Evolutionary conservation across 495 filamentous ascomycete genomes (phyloP), one percentile per base, ranked within the genome.

Genomic region (Hyphodiscus hymeniophilus): DNA sequence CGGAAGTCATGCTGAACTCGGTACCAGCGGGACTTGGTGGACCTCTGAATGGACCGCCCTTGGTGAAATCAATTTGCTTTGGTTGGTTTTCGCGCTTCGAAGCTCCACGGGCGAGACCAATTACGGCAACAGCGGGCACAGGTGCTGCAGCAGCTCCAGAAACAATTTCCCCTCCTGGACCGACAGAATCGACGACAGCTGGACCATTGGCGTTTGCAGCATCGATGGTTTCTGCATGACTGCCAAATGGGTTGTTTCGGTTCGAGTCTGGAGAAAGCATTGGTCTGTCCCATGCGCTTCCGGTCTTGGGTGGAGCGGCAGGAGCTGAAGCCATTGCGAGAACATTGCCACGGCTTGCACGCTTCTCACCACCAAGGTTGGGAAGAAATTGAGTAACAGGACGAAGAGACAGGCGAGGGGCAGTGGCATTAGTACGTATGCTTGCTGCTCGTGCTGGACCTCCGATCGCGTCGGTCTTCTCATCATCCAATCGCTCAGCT

Each of bases 341-440:
- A 36, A 64, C 64, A 42, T 68, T 68, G 24, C 68, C 73, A 26
- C 74, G 66, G 66, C 72, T 72, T 44, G 66, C 60, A 12, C 53
- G 52, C 45, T 52, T 60, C 43, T 53, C 51, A 5, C n/a, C n/a
- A 15, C 58, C 66, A 33, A 89, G 69, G 50, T 77, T 82, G 7
- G 89, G 89, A 11, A 84, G 73, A 63, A 97, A 94, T 57, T 94
- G 81, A 45, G 89, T 91, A 26, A 94, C 77, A 0, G 90, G 92
- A 31, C 88, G 83, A 41, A 95, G 74, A 55, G 89, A 94, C 35
- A 97, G 73, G 45, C 81, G 79, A 3, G 91, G 85, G 15, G 80
- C 81, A 38, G 71, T 73, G 11, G 74, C 65, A 50, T 65, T 60
- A n/a, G 68, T 71, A 16, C 65, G 71, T 6, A 63, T 56, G 42